Conservation (phyloP, 495 filamentous ascomycete species). For the Neurospora sp. region DNA sequence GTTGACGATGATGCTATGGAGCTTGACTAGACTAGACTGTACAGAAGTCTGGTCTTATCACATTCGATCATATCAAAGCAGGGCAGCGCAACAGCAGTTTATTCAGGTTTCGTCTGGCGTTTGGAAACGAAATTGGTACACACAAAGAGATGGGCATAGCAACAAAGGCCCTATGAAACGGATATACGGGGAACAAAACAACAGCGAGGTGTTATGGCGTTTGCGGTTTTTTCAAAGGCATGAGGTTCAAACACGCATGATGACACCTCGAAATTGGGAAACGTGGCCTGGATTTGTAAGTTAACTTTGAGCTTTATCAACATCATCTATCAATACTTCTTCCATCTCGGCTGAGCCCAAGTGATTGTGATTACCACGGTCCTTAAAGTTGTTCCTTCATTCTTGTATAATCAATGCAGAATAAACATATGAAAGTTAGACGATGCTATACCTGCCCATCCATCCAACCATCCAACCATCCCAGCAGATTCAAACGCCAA, state of each 20-base stretch:
- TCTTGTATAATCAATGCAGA: background rate
- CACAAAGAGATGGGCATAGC: background rate
- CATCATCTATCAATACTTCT: background rate
- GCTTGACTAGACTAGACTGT: slow-evolving; percentile 35
- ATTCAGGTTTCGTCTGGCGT: background rate
- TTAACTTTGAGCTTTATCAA: background rate
- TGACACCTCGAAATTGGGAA: background rate
- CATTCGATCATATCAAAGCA: background rate
- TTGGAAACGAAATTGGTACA: background rate
- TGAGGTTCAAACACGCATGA: background rate
- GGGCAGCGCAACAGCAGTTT: background rate
- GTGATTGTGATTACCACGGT: background rate
- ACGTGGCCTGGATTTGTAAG: background rate
- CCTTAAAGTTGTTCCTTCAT: background rate
- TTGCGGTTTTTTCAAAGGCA: background rate
- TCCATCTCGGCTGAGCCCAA: background rate
- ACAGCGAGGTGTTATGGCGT: background rate
- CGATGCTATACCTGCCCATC: background rate
- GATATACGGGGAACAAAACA: background rate
- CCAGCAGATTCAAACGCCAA: background rate
- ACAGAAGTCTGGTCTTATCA: background rate
- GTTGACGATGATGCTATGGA: slow-evolving; percentile 64
- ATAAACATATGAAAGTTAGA: background rate
- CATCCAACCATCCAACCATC: background rate
- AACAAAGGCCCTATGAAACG: background rate